These are phyloP conservation scores for Ephemerocybe angulata DNA, from an alignment of 768 basidiomycete genomes.

Conservation along the genomic window DNA sequence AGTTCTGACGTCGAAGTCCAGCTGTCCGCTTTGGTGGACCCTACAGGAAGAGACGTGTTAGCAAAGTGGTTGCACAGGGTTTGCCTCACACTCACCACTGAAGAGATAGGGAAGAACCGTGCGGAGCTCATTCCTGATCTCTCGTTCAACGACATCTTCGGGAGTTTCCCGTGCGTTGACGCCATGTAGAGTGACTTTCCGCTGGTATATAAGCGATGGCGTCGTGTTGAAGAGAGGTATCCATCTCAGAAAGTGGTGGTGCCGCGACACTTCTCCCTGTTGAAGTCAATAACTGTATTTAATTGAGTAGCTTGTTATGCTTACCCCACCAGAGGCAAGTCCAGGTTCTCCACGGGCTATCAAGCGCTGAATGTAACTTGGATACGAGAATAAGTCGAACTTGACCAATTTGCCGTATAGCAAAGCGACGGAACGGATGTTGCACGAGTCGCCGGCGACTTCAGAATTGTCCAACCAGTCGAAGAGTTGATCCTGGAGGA, in stretches of 20 bases:
- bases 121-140: slow-evolving; percentile 70
- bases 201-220: slow-evolving; percentile 60
- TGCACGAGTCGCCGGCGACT: slow-evolving; percentile 52
- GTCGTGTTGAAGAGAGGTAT: slow-evolving; percentile 65
- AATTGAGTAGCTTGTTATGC: slow-evolving; percentile 8
- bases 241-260: slow-evolving; percentile 65
- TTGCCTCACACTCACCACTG: slow-evolving; percentile 38
- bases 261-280: slow-evolving; percentile 53
- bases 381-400: slow-evolving; percentile 68
- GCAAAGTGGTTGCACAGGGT: neutral
- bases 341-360: slow-evolving; percentile 74
- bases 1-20: slow-evolving; percentile 37
- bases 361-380: slow-evolving; percentile 73
- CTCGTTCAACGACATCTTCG: slow-evolving; percentile 66
- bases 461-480: slow-evolving; percentile 75
- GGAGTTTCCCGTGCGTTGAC: slow-evolving; percentile 64
- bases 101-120: slow-evolving; percentile 64
- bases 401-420: slow-evolving; percentile 72
- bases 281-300: neutral
- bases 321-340: slow-evolving; percentile 51
- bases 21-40: slow-evolving; percentile 4
- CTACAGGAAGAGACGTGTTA: neutral
- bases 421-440: slow-evolving; percentile 57
- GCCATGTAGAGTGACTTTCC: slow-evolving; percentile 68
- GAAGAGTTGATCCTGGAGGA: slow-evolving; percentile 74